These are phyloP conservation scores for Fusarium veterinarium DNA, from an alignment of 2,329 filamentous ascomycete genomes.

Conservation along the genomic window DNA sequence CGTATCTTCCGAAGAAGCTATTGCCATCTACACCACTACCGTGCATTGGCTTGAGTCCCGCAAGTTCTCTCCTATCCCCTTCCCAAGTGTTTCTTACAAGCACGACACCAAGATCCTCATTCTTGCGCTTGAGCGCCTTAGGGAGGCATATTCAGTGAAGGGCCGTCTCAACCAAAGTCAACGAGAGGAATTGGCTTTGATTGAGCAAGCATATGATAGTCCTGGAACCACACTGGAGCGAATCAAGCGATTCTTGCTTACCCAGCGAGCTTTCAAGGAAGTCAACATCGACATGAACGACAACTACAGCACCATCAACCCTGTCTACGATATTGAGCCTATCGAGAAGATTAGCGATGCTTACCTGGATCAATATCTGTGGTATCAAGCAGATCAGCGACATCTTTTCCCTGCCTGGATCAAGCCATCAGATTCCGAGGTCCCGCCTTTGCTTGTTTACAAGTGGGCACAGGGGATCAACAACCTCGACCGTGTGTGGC, in stretches of 20 bases:
- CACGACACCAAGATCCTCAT: slow-evolving; percentile 99
- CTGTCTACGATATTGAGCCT: slow-evolving; percentile 97
- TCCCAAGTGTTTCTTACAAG: slow-evolving; percentile 99
- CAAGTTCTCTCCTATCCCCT: slow-evolving; percentile 98
- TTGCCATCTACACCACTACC: slow-evolving; percentile 98
- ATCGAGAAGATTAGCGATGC: slow-evolving; percentile 99
- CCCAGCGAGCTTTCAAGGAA: slow-evolving; percentile 98
- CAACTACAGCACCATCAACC: slow-evolving; percentile 99
- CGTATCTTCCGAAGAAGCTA: slow-evolving; percentile 96
- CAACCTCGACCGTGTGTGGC: slow-evolving; percentile 95
- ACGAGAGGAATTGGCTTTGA: slow-evolving; percentile 93
- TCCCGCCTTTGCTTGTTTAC: slow-evolving; percentile 92
- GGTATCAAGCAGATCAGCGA: slow-evolving; percentile 98
- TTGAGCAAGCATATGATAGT: slow-evolving; percentile 98
- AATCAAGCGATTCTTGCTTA: slow-evolving; percentile 97
- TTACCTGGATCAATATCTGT: slow-evolving; percentile 97
- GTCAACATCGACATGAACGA: slow-evolving; percentile 99
- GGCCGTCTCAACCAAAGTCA: slow-evolving; percentile 97
- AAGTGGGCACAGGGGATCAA: slow-evolving; percentile 99
- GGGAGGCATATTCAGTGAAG: slow-evolving; percentile 98
- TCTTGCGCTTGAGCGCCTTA: slow-evolving; percentile 88
- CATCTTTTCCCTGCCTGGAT: slow-evolving; percentile 99
- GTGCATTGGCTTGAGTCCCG: slow-evolving; percentile 98
- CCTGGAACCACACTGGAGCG: slow-evolving; percentile 94
- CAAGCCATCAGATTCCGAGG: slow-evolving; percentile 98